Conservation (phyloP, 2,329 filamentous ascomycete genomes). For the Cercospora citrullina region DNA sequence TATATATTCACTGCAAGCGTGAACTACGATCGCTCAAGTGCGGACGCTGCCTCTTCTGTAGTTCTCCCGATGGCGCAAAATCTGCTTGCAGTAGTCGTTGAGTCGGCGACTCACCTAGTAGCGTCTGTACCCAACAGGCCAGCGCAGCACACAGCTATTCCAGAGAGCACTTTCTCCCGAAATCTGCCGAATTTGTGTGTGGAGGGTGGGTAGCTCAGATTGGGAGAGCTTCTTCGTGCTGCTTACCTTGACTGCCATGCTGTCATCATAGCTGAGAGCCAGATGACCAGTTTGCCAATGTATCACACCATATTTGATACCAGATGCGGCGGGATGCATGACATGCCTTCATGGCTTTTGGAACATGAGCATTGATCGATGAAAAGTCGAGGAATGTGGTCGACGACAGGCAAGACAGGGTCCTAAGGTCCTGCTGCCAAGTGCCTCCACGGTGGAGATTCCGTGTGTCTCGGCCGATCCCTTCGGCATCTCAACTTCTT, state of each 20-base stretch:
- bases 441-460: neutral
- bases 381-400: neutral
- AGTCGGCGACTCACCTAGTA: slow-evolving; percentile 4
- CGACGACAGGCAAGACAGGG: neutral
- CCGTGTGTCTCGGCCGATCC: neutral
- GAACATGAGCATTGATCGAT: neutral
- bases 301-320: neutral
- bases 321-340: neutral
- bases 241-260: neutral
- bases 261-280: neutral
- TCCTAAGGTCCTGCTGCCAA: neutral
- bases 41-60: neutral
- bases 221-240: neutral
- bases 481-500: neutral
- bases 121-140: neutral
- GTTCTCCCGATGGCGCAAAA: neutral
- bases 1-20: neutral
- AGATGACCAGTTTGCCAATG: neutral
- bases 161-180: neutral
- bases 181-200: neutral
- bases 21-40: neutral
- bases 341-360: neutral
- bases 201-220: neutral
- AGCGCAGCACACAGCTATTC: neutral
- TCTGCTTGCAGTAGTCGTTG: neutral